phyloP scores from a whole-genome alignment of 2,329 filamentous ascomycete genomes.

The Lasiodiplodia hormozganensis region DNA sequence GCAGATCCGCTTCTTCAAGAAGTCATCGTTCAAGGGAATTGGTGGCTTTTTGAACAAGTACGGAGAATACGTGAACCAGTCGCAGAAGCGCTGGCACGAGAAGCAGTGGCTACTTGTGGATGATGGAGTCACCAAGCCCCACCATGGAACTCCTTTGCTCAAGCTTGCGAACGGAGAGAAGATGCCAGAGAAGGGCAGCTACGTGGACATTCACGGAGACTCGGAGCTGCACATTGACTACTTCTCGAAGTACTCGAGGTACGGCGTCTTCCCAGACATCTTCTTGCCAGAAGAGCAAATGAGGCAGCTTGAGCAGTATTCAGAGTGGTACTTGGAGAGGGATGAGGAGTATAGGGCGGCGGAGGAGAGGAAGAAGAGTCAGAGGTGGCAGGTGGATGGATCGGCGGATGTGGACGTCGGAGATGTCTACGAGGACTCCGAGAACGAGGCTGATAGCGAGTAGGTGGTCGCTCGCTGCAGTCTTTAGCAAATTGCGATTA shows the following conservation, averaged over 20 bases:
- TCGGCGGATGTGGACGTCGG: background rate
- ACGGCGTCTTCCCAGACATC: background rate
- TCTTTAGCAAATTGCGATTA: too few relatives aligned
- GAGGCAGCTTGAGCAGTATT: background rate
- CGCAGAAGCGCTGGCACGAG: background rate
- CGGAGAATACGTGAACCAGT: background rate
- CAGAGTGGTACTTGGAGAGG: background rate
- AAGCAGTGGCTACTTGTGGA: slow-evolving; percentile 1
- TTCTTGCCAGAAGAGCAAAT: background rate
- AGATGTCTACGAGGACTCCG: background rate
- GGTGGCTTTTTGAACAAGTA: background rate
- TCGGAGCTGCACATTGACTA: background rate
- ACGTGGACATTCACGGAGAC: background rate
- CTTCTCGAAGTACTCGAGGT: background rate
- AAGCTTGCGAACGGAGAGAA: background rate
- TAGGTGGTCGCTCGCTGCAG: background rate
- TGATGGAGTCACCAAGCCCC: background rate
- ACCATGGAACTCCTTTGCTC: slow-evolving; percentile 1
- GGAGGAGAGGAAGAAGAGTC: background rate
- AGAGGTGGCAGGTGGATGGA: background rate
- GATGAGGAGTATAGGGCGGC: background rate
- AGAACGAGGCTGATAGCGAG: background rate
- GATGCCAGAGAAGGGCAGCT: background rate
- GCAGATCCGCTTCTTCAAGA: background rate
- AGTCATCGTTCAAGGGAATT: background rate